Evolutionary conservation across 139 green algal species (phyloP).

Genomic region (Chlorella sp.): DNA sequence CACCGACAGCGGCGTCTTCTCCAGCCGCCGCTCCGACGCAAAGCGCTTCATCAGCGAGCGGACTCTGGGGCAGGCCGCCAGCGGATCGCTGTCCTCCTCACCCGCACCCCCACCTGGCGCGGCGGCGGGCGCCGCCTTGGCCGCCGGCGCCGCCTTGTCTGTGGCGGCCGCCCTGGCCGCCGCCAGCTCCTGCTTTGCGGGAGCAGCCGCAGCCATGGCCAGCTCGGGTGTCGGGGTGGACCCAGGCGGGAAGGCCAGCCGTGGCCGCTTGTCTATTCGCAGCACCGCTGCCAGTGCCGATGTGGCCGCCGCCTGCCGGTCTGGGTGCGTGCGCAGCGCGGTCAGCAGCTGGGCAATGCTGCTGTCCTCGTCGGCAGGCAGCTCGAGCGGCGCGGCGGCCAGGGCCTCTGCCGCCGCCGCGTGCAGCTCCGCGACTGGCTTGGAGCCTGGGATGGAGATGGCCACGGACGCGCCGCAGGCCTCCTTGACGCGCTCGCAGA

Average conservation of each 20-base stretch:
- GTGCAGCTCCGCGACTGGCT: not conserved
- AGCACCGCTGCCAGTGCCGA: constrained; percentile 11
- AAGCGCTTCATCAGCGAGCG: constrained; percentile 11
- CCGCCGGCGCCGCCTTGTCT: not conserved
- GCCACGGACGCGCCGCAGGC: constrained; percentile 15
- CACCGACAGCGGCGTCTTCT: constrained; percentile 60
- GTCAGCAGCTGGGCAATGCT: constrained; percentile 14
- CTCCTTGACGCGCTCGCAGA: constrained; percentile 9
- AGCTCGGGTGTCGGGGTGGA: not conserved
- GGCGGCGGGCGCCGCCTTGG: not conserved
- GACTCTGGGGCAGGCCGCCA: constrained; percentile 9
- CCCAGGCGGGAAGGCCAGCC: constrained; percentile 18
- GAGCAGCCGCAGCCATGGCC: not conserved
- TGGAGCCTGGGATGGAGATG: not conserved
- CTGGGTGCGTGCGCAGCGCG: not conserved
- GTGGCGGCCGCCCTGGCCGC: not conserved
- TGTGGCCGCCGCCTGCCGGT: not conserved
- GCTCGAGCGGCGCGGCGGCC: not conserved
- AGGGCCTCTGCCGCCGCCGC: not conserved
- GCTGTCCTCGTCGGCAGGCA: not conserved
- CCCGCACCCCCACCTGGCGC: not conserved
- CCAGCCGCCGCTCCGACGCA: not conserved
- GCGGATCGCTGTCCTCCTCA: not conserved
- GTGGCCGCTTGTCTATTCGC: not conserved
- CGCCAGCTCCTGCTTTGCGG: not conserved